Evolutionary conservation across 306 rosid species (phyloP).

Genomic region (Hippophae tibetana): DNA sequence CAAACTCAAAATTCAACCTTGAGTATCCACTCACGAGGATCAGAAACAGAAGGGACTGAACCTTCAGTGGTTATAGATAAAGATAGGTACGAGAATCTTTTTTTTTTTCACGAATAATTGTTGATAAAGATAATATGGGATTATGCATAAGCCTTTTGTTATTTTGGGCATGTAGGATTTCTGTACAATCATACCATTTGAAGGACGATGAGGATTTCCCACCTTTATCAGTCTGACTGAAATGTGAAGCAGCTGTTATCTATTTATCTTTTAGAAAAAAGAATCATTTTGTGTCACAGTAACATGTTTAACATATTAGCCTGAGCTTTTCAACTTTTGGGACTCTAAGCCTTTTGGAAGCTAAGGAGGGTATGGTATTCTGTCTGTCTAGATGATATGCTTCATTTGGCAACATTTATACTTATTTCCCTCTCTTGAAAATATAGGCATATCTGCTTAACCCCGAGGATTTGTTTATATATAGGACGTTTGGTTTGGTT

Average conservation of each 20-base stretch:
- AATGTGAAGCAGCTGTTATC: background rate
- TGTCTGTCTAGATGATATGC: slow-evolving; percentile 13
- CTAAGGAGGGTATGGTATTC: slow-evolving; percentile 22
- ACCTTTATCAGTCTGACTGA: slow-evolving; percentile 34
- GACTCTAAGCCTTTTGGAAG: slow-evolving; percentile 16
- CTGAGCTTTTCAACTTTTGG: slow-evolving; percentile 5
- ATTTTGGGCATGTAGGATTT: slow-evolving; percentile 36
- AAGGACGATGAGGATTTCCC: slow-evolving; percentile 57
- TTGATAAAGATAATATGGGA: background rate
- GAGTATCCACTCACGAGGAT: slow-evolving; percentile 11
- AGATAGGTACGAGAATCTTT: slow-evolving; percentile 25
- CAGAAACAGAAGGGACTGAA: slow-evolving; percentile 21
- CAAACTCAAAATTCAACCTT: slow-evolving; percentile 5
- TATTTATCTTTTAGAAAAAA: slow-evolving; percentile 13
- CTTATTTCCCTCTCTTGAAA: slow-evolving; percentile 8
- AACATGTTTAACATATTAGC: slow-evolving; percentile 23
- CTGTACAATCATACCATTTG: slow-evolving; percentile 34
- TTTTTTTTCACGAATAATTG: background rate
- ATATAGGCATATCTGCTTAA: slow-evolving; percentile 11
- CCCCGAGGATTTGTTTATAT: slow-evolving; percentile 17
- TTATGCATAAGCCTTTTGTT: slow-evolving; percentile 4
- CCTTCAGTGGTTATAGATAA: slow-evolving; percentile 15
- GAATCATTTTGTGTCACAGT: slow-evolving; percentile 16
- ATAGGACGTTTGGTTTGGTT: slow-evolving; percentile 22
- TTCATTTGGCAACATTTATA: slow-evolving; percentile 24